phyloP scores from a whole-genome alignment of 169 alveolate species.

The Pseudocohnilembus persalinus region DNA sequence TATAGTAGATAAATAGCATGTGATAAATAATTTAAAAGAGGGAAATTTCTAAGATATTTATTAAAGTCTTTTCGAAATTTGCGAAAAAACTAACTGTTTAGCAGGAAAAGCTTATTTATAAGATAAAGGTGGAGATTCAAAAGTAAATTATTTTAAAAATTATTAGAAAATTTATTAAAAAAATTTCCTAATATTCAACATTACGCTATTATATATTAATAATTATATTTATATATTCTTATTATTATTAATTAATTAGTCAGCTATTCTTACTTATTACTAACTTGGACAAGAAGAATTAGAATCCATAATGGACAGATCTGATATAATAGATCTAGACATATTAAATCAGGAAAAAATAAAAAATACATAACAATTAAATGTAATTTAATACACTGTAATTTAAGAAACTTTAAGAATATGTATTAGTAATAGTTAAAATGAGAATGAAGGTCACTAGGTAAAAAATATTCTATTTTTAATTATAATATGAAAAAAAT shows the following conservation, averaged over 20 bases:
- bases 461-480: not conserved
- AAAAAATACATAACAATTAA: too few relatives aligned
- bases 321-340: not conserved
- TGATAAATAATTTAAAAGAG: not conserved
- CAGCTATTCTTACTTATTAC: not conserved
- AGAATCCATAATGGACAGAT: not conserved
- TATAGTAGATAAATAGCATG: not conserved
- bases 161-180: too few relatives aligned
- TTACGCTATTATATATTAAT: too few relatives aligned
- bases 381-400: not conserved
- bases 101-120: not conserved
- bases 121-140: not conserved
- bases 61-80: not conserved
- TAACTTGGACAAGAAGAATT: not conserved
- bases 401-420: not conserved
- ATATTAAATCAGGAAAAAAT: not conserved
- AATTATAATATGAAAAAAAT: too few relatives aligned
- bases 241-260: too few relatives aligned
- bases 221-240: too few relatives aligned
- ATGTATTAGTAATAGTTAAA: not conserved
- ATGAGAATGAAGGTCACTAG: not conserved
- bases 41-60: not conserved
- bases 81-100: not conserved
- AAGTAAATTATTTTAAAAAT: too few relatives aligned
- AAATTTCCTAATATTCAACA: too few relatives aligned